phyloP scores from a whole-genome alignment of 495 filamentous ascomycete genomes.

The Aspergillus baeticus region DNA sequence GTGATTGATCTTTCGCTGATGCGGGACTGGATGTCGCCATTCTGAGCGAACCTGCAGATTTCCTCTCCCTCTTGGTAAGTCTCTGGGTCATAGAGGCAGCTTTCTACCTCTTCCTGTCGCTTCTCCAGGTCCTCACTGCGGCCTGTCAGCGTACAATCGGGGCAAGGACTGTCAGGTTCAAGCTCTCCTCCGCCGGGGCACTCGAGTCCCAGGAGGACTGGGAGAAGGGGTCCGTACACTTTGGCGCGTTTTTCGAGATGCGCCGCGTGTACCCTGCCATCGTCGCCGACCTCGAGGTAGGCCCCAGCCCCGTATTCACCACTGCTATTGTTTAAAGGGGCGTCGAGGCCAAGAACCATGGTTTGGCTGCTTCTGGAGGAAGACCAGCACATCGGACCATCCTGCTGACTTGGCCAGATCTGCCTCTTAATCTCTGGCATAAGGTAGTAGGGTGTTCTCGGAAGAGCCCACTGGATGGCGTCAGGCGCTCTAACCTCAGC shows the following conservation, averaged over 20 bases:
- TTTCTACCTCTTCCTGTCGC: too few species aligned
- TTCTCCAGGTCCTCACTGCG: too few species aligned
- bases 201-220: too few species aligned
- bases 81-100: too few species aligned
- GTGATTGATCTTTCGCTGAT: too few species aligned
- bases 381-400: background rate
- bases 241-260: constrained; percentile 2
- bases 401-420: constrained; percentile 4
- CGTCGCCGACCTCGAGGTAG: background rate
- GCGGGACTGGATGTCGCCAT: too few species aligned
- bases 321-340: background rate
- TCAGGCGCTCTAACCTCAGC: constrained; percentile 5
- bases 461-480: constrained; percentile 5
- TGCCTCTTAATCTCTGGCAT: background rate
- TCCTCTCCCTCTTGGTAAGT: too few species aligned
- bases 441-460: background rate
- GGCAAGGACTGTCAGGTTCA: too few species aligned
- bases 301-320: background rate
- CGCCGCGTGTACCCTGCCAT: background rate
- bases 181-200: too few species aligned
- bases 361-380: background rate
- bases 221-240: constrained; percentile 7
- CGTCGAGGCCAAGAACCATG: background rate
- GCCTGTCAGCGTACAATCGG: too few species aligned
- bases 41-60: too few species aligned